Conservation (phyloP, 495 filamentous ascomycete genomes). For the Podospora bellae-mahoneyi region DNA sequence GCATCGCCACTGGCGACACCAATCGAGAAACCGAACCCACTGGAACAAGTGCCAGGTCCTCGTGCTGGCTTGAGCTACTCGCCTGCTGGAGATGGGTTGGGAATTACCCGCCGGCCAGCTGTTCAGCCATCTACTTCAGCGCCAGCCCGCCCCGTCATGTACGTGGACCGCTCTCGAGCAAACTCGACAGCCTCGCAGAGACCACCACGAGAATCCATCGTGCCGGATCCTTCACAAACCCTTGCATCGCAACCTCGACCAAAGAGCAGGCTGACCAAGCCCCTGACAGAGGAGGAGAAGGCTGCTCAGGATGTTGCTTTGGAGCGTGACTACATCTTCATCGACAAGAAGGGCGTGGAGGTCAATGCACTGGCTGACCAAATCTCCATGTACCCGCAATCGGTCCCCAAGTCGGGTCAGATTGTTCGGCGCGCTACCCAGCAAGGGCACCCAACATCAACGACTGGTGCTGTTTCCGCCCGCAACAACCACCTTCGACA, state of each 20-base stretch:
- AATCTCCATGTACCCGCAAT: slow-evolving; percentile 68
- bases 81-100: slow-evolving; percentile 40
- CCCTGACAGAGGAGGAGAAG: slow-evolving; percentile 60
- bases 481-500: slow-evolving; percentile 63
- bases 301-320: slow-evolving; percentile 85
- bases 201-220: slow-evolving; percentile 21
- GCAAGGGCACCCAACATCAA: slow-evolving; percentile 41
- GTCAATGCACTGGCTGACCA: slow-evolving; percentile 98
- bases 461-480: background rate
- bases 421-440: slow-evolving; percentile 58
- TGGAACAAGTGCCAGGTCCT: slow-evolving; percentile 24
- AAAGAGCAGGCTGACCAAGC: slow-evolving; percentile 33
- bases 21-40: slow-evolving; percentile 33
- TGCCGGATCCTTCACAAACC: slow-evolving; percentile 21
- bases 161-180: slow-evolving; percentile 35
- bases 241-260: slow-evolving; percentile 8
- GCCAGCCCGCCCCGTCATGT: slow-evolving; percentile 32
- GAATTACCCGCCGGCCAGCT: slow-evolving; percentile 40
- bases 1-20: slow-evolving; percentile 40
- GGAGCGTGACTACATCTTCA: slow-evolving; percentile 89
- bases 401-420: slow-evolving; percentile 43
- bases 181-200: slow-evolving; percentile 39
- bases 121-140: slow-evolving; percentile 40
- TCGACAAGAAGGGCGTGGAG: slow-evolving; percentile 91
- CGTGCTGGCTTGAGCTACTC: slow-evolving; percentile 29